Evolutionary conservation across 164 flowering plant genomes (phyloP).

Genomic region (Tetrastigma voinierianum): DNA sequence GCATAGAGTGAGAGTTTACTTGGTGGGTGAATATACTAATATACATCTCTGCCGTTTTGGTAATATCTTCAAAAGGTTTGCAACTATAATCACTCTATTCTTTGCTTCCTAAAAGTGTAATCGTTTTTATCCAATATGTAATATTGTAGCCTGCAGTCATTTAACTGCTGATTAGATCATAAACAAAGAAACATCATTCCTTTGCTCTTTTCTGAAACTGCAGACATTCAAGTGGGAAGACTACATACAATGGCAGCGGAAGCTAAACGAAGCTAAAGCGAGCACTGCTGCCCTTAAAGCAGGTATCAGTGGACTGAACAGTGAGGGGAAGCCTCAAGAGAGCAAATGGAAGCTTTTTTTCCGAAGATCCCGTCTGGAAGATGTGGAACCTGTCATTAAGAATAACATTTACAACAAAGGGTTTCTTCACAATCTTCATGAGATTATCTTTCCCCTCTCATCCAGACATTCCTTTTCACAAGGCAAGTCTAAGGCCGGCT

Average conservation of each 20-base stretch:
- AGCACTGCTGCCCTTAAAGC: constrained; percentile 78
- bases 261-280: constrained; percentile 73
- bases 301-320: constrained; percentile 49
- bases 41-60: no score
- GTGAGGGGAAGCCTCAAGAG: constrained; percentile 44
- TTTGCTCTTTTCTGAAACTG: constrained; percentile 1
- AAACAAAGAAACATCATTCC: no score
- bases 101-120: no score
- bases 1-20: no score
- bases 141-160: not conserved
- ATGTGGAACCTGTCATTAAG: constrained; percentile 37
- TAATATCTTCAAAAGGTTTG: no score
- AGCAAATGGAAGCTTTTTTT: constrained; percentile 75
- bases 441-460: constrained; percentile 68
- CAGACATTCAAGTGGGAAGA: constrained; percentile 96
- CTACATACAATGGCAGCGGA: constrained; percentile 65
- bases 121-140: not conserved
- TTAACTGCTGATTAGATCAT: no score
- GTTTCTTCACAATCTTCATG: constrained; percentile 47
- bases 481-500: constrained; percentile 42
- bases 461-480: constrained; percentile 52
- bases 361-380: constrained; percentile 56
- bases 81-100: no score
- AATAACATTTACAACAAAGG: constrained; percentile 79
- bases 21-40: no score